phyloP scores from a whole-genome alignment of 768 basidiomycete species.

The Phaffia australis region DNA sequence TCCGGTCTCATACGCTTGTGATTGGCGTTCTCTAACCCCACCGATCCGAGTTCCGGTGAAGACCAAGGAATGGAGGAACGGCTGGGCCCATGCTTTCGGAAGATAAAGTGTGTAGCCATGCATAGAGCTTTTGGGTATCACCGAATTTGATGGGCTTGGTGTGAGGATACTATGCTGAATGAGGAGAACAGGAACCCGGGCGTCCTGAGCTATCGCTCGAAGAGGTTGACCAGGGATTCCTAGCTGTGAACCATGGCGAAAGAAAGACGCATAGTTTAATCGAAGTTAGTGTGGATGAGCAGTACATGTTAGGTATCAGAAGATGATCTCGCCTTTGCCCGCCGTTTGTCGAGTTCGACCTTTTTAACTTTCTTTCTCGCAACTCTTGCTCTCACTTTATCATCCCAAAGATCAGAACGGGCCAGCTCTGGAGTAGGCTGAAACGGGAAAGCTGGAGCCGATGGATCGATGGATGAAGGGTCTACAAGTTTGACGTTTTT shows the following conservation, averaged over 20 bases:
- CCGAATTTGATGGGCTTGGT: slow-evolving; percentile 26
- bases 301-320: background rate
- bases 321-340: slow-evolving; percentile 50
- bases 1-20: slow-evolving; percentile 74
- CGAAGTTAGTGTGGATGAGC: slow-evolving; percentile 3
- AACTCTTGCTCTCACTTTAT: slow-evolving; percentile 43
- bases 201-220: slow-evolving; percentile 58
- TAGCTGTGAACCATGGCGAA: slow-evolving; percentile 44
- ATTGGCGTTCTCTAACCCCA: slow-evolving; percentile 70
- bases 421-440: slow-evolving; percentile 54
- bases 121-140: slow-evolving; percentile 36
- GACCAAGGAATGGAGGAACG: slow-evolving; percentile 70
- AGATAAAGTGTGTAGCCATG: slow-evolving; percentile 82
- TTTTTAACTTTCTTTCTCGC: slow-evolving; percentile 62
- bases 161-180: slow-evolving; percentile 57
- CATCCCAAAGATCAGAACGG: slow-evolving; percentile 62
- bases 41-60: slow-evolving; percentile 74
- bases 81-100: slow-evolving; percentile 82
- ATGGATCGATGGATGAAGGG: slow-evolving; percentile 34
- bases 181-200: slow-evolving; percentile 70
- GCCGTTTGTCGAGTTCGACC: slow-evolving; percentile 72
- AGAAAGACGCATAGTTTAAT: background rate
- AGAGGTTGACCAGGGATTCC: slow-evolving; percentile 67
- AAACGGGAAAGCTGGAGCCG: slow-evolving; percentile 28
- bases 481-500: slow-evolving; percentile 49